Evolutionary conservation across 768 basidiomycete genomes (phyloP), one percentile per base, ranked within the genome.

Genomic region (Collybia nuda): DNA sequence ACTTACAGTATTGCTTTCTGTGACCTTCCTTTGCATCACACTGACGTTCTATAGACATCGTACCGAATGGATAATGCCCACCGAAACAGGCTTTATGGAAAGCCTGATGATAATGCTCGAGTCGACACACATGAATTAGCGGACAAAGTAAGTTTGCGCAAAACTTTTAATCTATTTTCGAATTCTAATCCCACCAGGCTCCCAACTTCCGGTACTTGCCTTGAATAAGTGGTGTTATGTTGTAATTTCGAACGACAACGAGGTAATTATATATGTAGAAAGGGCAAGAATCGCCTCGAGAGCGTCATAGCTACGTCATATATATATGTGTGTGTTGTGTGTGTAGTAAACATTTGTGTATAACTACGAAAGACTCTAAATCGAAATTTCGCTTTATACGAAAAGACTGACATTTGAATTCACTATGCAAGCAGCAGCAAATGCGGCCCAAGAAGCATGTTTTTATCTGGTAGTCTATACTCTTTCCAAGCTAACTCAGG

Each of bases 61-160:
- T 89, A 85, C 57, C 79, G 80, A 36, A 56, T 66, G 57, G 85
- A 87, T 24, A 89, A 88, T 48, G 67, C 72, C 5, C 72, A 72
- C 14, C 70, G 86, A 38, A 75, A 88, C 56, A 67, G 64, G 41
- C 50, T 67, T 19, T 78, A 81, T 50, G 86, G 86, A 1, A 73
- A 72, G 45, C 78, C 76, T 1, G 65, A 71, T 45, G 67, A 65
- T 9, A 67, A 76, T 51, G 71, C 70, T 6, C 74, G 68, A 17
- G 80, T 88, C 18, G 79, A 89, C 56, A 86, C 83, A 0, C 72
- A 75, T 19, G 77, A 84, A 53, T 61, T 86, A 5, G 87, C 86
- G 1, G 86, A 89, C 59, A 73, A 81, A 71, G 86, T 85, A 51
- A 22, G 72, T 40, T 14, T 24, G 4, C 28, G 22, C 9, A 1